Evolutionary conservation across 164 flowering plant species (phyloP).

Genomic region (Berberis thunbergii): DNA sequence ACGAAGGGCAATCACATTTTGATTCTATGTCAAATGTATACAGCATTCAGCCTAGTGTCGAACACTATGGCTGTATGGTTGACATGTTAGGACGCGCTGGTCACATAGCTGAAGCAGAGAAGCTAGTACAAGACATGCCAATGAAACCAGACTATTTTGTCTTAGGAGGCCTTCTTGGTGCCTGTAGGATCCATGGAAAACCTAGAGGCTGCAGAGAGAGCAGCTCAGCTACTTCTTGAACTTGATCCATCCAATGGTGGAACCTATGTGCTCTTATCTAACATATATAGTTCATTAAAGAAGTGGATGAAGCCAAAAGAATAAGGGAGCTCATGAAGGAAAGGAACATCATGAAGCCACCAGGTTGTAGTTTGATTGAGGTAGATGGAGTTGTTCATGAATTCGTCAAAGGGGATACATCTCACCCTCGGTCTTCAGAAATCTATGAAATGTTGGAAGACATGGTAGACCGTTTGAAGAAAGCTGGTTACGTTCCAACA

Average conservation of each 20-base stretch:
- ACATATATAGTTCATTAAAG: slow-evolving; percentile 21
- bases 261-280: slow-evolving; percentile 28
- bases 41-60: slow-evolving; percentile 26
- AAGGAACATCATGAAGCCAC: slow-evolving; percentile 22
- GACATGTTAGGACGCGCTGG: slow-evolving; percentile 32
- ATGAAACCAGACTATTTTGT: slow-evolving; percentile 29
- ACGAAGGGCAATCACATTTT: slow-evolving; percentile 25
- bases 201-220: slow-evolving; percentile 33
- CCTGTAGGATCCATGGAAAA: slow-evolving; percentile 35
- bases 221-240: slow-evolving; percentile 22
- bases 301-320: slow-evolving; percentile 28
- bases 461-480: not conserved
- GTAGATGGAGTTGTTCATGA: slow-evolving; percentile 29
- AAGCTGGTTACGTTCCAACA: not conserved
- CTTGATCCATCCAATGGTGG: slow-evolving; percentile 28
- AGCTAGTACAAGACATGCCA: slow-evolving; percentile 29
- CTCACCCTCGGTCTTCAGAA: slow-evolving; percentile 19
- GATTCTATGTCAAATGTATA: slow-evolving; percentile 18
- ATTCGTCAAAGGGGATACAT: slow-evolving; percentile 22
- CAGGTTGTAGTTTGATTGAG: slow-evolving; percentile 33
- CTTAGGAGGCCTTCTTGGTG: slow-evolving; percentile 29
- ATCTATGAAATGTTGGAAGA: slow-evolving; percentile 14
- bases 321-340: slow-evolving; percentile 27
- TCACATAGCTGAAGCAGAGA: slow-evolving; percentile 24
- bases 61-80: slow-evolving; percentile 38